Percentiles rank a stretch among this genome's conserved stretches.
These are phyloP conservation scores for Patellaria atrata DNA, from an alignment of 495 filamentous ascomycete genomes.

Conservation along the genomic window DNA sequence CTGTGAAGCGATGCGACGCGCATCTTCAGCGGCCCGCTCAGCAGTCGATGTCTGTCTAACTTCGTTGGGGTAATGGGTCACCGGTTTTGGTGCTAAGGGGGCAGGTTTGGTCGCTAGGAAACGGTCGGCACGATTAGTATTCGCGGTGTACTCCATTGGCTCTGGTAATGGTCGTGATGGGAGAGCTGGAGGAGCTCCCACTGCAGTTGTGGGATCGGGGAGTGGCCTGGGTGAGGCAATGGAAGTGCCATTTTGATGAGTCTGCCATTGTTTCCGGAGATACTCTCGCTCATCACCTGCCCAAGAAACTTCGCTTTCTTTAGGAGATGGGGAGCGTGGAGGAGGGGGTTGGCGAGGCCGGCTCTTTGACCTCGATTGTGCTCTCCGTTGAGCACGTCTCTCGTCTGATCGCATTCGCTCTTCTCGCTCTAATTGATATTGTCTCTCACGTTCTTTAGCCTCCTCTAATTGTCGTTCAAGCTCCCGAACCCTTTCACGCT, in stretches of 20 bases:
- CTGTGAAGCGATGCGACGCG: slow-evolving; percentile 46
- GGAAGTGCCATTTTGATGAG: slow-evolving; percentile 30
- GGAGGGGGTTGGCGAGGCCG: slow-evolving; percentile 28
- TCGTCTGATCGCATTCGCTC: slow-evolving; percentile 31
- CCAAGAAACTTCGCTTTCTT: slow-evolving; percentile 48
- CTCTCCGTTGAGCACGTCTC: slow-evolving; percentile 12
- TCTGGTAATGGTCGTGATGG: slow-evolving; percentile 37
- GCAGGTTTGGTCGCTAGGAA: slow-evolving; percentile 40
- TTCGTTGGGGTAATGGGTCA: slow-evolving; percentile 44
- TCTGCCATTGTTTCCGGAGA: slow-evolving; percentile 53
- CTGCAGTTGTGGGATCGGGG: slow-evolving; percentile 28
- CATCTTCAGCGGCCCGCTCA: slow-evolving; percentile 57
- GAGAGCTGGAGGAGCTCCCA: slow-evolving; percentile 18
- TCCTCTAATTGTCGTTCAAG: slow-evolving; percentile 74
- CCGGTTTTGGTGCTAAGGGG: slow-evolving; percentile 32
- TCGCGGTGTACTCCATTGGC: slow-evolving; percentile 31
- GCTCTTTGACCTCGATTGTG: slow-evolving; percentile 14
- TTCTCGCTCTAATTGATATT: slow-evolving; percentile 73
- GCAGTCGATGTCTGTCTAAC: slow-evolving; percentile 34
- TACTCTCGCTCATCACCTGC: slow-evolving; percentile 61
- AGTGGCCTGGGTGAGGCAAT: slow-evolving; percentile 25
- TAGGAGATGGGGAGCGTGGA: slow-evolving; percentile 31
- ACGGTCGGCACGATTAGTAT: slow-evolving; percentile 23
- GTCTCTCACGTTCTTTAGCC: slow-evolving; percentile 70
- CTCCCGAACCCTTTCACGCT: slow-evolving; percentile 54